These are phyloP conservation scores for Bathelium albidoporum DNA, from an alignment of 495 filamentous ascomycete genomes.

Conservation along the genomic window DNA sequence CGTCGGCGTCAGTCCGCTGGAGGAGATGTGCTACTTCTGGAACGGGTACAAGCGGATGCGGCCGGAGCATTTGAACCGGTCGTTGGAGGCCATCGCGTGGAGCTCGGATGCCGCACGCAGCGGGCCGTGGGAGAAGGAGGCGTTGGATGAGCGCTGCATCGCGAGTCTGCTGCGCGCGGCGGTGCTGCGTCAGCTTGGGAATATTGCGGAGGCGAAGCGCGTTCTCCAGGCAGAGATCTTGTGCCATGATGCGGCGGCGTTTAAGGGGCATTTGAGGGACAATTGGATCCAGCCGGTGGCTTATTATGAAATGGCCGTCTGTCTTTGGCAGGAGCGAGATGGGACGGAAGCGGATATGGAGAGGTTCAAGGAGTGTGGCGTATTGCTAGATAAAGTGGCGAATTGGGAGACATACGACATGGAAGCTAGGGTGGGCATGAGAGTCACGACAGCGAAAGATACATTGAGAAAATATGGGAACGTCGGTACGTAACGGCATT, in stretches of 20 bases:
- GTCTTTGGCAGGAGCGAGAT: slow-evolving; percentile 57
- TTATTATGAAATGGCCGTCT: slow-evolving; percentile 80
- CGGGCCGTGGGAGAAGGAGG: slow-evolving; percentile 46
- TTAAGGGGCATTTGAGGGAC: slow-evolving; percentile 67
- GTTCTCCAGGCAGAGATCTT: slow-evolving; percentile 52
- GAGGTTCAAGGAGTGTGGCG: slow-evolving; percentile 55
- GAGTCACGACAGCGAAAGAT: slow-evolving; percentile 69
- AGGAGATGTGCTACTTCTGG: slow-evolving; percentile 98
- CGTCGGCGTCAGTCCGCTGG: slow-evolving; percentile 68
- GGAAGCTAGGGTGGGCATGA: slow-evolving; percentile 75
- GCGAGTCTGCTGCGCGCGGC: slow-evolving; percentile 56
- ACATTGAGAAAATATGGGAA: slow-evolving; percentile 53
- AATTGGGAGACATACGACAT: slow-evolving; percentile 79
- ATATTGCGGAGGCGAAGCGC: slow-evolving; percentile 51
- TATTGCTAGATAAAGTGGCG: slow-evolving; percentile 66
- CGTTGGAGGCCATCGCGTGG: slow-evolving; percentile 56
- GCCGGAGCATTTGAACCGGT: slow-evolving; percentile 49
- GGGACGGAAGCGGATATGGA: slow-evolving; percentile 33
- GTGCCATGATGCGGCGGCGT: slow-evolving; percentile 50
- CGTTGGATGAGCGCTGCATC: slow-evolving; percentile 64
- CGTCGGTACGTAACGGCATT: neutral
- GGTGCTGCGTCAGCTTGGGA: slow-evolving; percentile 51
- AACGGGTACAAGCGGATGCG: slow-evolving; percentile 71
- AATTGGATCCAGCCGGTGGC: slow-evolving; percentile 74
- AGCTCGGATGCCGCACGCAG: slow-evolving; percentile 45